Percentiles rank a stretch among this genome's conserved stretches.
Conservation (phyloP, 2,329 filamentous ascomycete species). For the Penicillium sumatraense region DNA sequence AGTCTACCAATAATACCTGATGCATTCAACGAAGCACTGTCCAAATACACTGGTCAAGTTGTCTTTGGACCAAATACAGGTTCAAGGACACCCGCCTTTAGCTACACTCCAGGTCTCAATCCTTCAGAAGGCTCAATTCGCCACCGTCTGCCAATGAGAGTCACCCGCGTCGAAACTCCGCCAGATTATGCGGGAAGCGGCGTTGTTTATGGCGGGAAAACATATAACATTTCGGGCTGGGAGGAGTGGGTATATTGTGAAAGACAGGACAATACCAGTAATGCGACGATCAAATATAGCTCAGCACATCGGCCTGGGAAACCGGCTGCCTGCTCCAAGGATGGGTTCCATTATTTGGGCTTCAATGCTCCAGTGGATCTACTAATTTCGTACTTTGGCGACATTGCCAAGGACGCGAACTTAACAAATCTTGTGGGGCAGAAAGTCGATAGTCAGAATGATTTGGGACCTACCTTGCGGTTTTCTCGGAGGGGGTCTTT, state of each 20-base stretch:
- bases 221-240: neutral
- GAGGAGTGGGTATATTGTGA: neutral
- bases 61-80: neutral
- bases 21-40: neutral
- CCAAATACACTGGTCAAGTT: neutral
- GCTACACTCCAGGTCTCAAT: neutral
- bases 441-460: neutral
- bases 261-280: neutral
- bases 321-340: neutral
- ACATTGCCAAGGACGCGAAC: neutral
- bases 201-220: neutral
- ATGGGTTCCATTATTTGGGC: neutral
- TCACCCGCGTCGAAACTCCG: neutral
- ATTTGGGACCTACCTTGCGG: neutral
- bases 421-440: neutral
- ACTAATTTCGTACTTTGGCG: neutral
- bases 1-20: neutral
- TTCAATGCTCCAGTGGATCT: neutral
- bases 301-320: neutral
- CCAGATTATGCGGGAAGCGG: neutral
- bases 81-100: neutral
- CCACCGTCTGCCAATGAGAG: neutral
- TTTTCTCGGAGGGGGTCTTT: neutral
- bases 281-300: neutral
- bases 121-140: neutral